Evolutionary conservation across 768 basidiomycete genomes (phyloP).

Genomic region (Piloderma croceum): DNA sequence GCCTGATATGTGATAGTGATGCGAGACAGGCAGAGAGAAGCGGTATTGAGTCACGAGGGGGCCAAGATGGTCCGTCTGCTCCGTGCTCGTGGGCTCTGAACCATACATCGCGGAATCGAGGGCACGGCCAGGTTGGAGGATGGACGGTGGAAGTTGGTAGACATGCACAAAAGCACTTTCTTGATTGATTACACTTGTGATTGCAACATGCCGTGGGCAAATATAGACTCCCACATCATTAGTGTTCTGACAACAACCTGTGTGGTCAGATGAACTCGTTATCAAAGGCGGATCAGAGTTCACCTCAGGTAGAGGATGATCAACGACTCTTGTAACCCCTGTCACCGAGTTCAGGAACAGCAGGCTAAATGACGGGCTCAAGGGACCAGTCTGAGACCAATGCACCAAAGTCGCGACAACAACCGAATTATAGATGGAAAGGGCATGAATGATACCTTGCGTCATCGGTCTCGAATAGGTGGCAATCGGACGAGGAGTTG

Average conservation of each 20-base stretch:
- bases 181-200: conserved; percentile 25
- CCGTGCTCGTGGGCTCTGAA: conserved; percentile 6
- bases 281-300: too few species aligned
- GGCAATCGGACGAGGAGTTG: background rate
- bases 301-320: conserved; percentile 6
- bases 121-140: background rate
- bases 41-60: conserved; percentile 11
- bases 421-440: conserved; percentile 3
- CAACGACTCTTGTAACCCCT: conserved; percentile 2
- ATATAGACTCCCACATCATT: too few species aligned
- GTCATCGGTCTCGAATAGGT: background rate
- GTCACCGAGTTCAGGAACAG: conserved; percentile 7
- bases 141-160: conserved; percentile 24
- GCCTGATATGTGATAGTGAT: background rate
- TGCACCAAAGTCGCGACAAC: conserved; percentile 7
- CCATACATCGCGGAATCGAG: background rate
- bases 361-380: conserved; percentile 4
- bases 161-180: conserved; percentile 25
- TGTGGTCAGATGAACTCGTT: too few species aligned
- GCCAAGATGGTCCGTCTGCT: conserved; percentile 15
- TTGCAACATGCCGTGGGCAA: conserved; percentile 23
- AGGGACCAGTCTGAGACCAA: background rate
- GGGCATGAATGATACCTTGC: conserved; percentile 6
- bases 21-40: conserved; percentile 3
- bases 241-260: too few species aligned